Base-by-base conservation (phyloP, 1,284 basidiomycete genomes). In the Cerioporus squamosus region DNA sequence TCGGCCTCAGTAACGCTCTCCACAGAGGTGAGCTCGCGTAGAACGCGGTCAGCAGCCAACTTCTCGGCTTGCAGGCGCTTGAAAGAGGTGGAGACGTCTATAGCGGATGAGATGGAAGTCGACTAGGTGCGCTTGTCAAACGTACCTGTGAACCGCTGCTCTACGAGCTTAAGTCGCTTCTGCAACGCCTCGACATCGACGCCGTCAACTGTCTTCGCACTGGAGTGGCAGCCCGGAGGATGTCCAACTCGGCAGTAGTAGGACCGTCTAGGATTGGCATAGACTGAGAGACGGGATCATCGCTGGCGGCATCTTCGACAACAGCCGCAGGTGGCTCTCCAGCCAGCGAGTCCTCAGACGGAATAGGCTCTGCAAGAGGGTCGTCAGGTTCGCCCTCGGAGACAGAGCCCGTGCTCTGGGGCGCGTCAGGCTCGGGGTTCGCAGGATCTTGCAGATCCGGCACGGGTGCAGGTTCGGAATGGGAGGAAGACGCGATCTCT, bases 11-110 rank as follows among this genome's bases (percentile, higher is more conserved):
- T 76, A 12, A 90, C 78, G 20, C 84, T 85, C 62, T 88, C 82
- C 3, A 94, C 68, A 0, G 93, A 87, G 0, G 92, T 92, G 5
- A 90, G 71, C 60, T 93, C 91, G n/a, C 77, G 81, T 45, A 97
- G 72, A 3, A 93, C 74, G 29, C 77, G 74, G 68, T 94, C 91
- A n/a, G 86, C 88, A 6, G 86, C 86, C 22, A 76, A 70, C 66
- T 87, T 88, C 72, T 91, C 89, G 1, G 83, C 81, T 62, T 90
- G 90, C 22, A 93, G 74, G 61, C 82, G 78, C 70, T 90, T 89
- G 76, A 90, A 91, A 4, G 91, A 90, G 0, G 79, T 82, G 5
- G 91, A 91, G 2, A 92, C 83, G 69, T 92, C 91, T 36, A 36
- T 36, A 36, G 33, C 9, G 8, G 33, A 12, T 36, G 33, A 36